Base-by-base conservation (phyloP, 1,139 yeast species). In the Debaryomyces sp. region DNA sequence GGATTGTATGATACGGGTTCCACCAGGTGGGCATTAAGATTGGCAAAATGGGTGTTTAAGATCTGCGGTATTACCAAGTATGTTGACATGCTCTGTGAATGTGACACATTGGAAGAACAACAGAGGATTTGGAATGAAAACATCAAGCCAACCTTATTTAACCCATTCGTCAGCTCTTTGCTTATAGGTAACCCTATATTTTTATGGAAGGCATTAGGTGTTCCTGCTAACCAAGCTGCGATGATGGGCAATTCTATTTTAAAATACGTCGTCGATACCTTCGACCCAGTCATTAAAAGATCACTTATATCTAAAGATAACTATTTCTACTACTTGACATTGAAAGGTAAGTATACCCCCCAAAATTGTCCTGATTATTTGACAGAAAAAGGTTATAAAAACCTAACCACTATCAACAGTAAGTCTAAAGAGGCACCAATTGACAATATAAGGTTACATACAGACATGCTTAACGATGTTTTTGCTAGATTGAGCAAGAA, bases 181-280 rank as follows among this genome's bases (percentile, higher is more conserved):
- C 71, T 88, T 50, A 80, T 88, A 43, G 92, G 92, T n/a, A 88
- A 87, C 66, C 92, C 94, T 10, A 67, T 87, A 29, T 88, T 88
- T 64, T 74, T 88, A 54, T 88, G 96, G 96, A 87, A 86, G 63
- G 96, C 96, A 0, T 76, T 88, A 41, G 96, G 96, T 13, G 96
- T 88, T 45, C 96, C 96, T 4, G 81, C 86, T 6, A 88, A 88
- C 64, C 96, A 88, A 68, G 91, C 95, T 6, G 74, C 81, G 36
- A 80, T 88, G 85, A 87, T 88, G 82, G 89, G 88, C 26, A 68
- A 78, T 29, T 86, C 92, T 0, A 85, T 87, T 41, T 68, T 85
- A 55, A 79, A 84, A 51, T 89, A 89, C 61, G 85, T 88, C 41
- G 74, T 83, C 46, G 91, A 88, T 62, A 88, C 96, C 10, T 75